Evolutionary conservation across 169 alveolate genomes (phyloP), one percentile per base, ranked within the genome.

Genomic region (Babesia sp.): DNA sequence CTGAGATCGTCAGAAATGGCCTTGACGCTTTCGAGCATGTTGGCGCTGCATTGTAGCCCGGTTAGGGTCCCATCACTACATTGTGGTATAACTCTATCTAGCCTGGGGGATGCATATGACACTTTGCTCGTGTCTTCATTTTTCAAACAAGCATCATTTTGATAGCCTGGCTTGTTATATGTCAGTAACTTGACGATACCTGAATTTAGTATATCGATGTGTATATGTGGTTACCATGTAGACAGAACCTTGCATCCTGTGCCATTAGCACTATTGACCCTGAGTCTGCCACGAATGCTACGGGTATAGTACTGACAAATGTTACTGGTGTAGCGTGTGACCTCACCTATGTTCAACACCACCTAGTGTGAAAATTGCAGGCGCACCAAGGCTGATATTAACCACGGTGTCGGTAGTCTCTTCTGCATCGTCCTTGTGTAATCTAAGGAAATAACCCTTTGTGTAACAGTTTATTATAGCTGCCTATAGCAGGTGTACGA

Each of bases 341-440:
- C 0, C 50, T 29, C 51, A 79, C 87, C 75, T 56, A 20, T 70
- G 83, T 44, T 81, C 84, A 28, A 26, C 44, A 20, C 82, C 74
- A 14, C 89, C 82, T 18, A 81, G 34, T 36, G 67, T 39, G 57
- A 81, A 81, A 14, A 81, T 81, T 11, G 85, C 89, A 2, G 89
- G 85, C 8, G 74, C 85, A 28, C 89, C 89, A 24, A 81, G 29
- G 58, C 89, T 81, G 24, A 81, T 81, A 60, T 71, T 81, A 39
- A 81, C 45, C 41, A 81, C 85, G 3, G 85, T 39, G 66, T 71
- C 89, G 29, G 71, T 64, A 31, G 89, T 71, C 48, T 81, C 89
- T 75, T 81, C 89, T 6, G 89, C 85, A 51, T 81, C 89, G 33
- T 81, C 89, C 68, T 73, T 81, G 75, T 81, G 89, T 22, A 81